These are phyloP conservation scores for Ophiostoma piceae DNA, from an alignment of 2,329 filamentous ascomycete species.

Conservation along the genomic window DNA sequence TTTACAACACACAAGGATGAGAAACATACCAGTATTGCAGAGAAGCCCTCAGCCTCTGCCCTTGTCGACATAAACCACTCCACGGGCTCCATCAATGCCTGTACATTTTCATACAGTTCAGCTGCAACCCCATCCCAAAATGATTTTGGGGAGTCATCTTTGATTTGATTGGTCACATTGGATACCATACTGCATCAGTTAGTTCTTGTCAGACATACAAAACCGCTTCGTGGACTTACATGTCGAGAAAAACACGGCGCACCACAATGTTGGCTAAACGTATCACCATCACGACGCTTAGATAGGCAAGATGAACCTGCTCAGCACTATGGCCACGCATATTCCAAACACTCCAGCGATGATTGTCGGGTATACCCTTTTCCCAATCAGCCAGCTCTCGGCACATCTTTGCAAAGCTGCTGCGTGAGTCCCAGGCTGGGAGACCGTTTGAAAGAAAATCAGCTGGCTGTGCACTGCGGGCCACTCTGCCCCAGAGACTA, in stretches of 20 bases:
- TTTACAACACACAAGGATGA: too few relatives aligned
- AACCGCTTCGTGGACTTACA: neutral
- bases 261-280: slow-evolving; percentile 35
- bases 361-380: slow-evolving; percentile 30
- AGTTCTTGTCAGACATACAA: neutral
- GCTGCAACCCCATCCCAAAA: slow-evolving; percentile 16
- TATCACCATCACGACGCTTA: slow-evolving; percentile 34
- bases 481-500: slow-evolving; percentile 35
- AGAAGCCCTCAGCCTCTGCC: slow-evolving; percentile 20
- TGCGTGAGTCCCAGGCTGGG: slow-evolving; percentile 27
- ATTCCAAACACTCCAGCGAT: slow-evolving; percentile 35
- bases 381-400: slow-evolving; percentile 30
- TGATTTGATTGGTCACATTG: neutral
- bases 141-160: neutral
- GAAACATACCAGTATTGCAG: slow-evolving; percentile 12
- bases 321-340: slow-evolving; percentile 35
- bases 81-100: slow-evolving; percentile 16
- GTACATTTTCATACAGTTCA: slow-evolving; percentile 19
- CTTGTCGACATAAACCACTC: slow-evolving; percentile 21
- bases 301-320: slow-evolving; percentile 34
- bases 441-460: slow-evolving; percentile 20
- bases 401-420: slow-evolving; percentile 27
- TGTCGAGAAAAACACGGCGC: slow-evolving; percentile 23
- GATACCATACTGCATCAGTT: neutral
- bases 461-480: slow-evolving; percentile 30